These are phyloP conservation scores for Ophiosphaerella narmari DNA, from an alignment of 2,329 filamentous ascomycete genomes.

Conservation along the genomic window DNA sequence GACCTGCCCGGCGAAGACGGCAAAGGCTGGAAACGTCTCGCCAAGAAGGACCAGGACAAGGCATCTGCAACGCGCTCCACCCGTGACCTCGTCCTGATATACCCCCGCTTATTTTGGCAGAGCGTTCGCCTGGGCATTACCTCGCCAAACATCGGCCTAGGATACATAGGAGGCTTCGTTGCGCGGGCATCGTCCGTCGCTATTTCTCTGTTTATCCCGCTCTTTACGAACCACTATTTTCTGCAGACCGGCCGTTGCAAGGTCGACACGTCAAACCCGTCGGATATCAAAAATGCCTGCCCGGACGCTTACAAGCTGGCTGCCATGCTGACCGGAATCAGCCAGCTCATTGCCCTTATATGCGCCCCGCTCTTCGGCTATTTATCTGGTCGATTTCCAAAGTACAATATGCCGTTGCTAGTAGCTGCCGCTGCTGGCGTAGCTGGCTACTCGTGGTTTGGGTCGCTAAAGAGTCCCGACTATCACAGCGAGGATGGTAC, in stretches of 20 bases:
- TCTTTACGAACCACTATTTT: conserved; percentile 92
- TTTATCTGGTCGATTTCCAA: conserved; percentile 68
- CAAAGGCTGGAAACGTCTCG: conserved; percentile 66
- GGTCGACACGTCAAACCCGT: conserved; percentile 46
- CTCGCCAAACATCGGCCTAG: conserved; percentile 79
- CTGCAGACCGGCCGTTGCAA: conserved; percentile 79
- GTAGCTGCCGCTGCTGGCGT: conserved; percentile 74
- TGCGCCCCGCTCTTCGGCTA: conserved; percentile 88
- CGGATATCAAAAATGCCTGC: conserved; percentile 82
- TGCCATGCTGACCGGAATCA: conserved; percentile 83
- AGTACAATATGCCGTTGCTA: conserved; percentile 75
- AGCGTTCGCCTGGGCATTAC: conserved; percentile 67
- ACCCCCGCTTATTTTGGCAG: conserved; percentile 48
- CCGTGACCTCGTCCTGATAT: conserved; percentile 65
- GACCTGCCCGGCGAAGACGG: conserved; percentile 71
- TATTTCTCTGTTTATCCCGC: conserved; percentile 91
- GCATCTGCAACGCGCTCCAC: conserved; percentile 14
- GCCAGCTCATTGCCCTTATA: conserved; percentile 82
- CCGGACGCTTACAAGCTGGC: conserved; percentile 85
- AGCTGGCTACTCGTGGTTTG: conserved; percentile 76
- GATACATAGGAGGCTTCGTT: conserved; percentile 92
- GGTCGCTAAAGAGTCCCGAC: conserved; percentile 77
- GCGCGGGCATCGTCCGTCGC: conserved; percentile 92
- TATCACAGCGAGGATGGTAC: conserved; percentile 70
- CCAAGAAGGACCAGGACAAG: conserved; percentile 32